Percentiles rank a stretch among this genome's conserved stretches.
These are phyloP conservation scores for Syzygium aqueum DNA, from an alignment of 345 rosid genomes.

Conservation along the genomic window DNA sequence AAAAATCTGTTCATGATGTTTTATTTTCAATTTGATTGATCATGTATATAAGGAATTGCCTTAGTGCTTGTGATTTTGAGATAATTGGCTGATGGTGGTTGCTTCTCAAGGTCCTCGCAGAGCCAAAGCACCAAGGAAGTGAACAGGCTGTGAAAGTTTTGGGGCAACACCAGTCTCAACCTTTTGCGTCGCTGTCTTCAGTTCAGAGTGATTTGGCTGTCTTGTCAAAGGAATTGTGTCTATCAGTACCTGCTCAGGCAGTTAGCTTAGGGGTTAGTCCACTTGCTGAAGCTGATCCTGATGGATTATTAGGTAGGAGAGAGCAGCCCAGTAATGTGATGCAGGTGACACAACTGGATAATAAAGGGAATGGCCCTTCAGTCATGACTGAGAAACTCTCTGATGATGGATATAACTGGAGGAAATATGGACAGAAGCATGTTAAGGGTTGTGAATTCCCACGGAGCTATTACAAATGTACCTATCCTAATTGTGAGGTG, in stretches of 20 bases:
- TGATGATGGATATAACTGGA: constrained; percentile 99
- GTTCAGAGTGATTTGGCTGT: constrained; percentile 53
- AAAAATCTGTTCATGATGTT: not conserved
- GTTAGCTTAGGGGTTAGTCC: constrained; percentile 24
- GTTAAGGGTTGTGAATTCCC: constrained; percentile 99
- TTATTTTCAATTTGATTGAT: not conserved
- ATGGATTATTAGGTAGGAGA: constrained; percentile 41
- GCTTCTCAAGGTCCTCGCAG: constrained; percentile 68
- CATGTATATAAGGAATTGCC: not conserved
- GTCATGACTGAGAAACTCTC: constrained; percentile 24
- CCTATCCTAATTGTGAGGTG: constrained; percentile 98
- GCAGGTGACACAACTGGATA: constrained; percentile 36
- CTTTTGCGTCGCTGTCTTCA: constrained; percentile 30
- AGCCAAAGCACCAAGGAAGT: constrained; percentile 38
- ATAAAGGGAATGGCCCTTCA: constrained; percentile 39
- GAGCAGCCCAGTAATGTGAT: constrained; percentile 25
- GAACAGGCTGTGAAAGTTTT: constrained; percentile 37
- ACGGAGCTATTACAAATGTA: constrained; percentile 96
- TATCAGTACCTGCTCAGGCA: constrained; percentile 35
- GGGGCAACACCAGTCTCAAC: constrained; percentile 35
- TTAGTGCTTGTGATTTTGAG: not conserved
- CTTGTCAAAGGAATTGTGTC: constrained; percentile 62
- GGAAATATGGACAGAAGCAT: constrained; percentile 98
- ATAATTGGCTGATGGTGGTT: constrained; percentile 25
- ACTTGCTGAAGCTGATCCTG: constrained; percentile 49